Conservation (phyloP, 148 eudicot species). For the Tetragonia tetragonoides region DNA sequence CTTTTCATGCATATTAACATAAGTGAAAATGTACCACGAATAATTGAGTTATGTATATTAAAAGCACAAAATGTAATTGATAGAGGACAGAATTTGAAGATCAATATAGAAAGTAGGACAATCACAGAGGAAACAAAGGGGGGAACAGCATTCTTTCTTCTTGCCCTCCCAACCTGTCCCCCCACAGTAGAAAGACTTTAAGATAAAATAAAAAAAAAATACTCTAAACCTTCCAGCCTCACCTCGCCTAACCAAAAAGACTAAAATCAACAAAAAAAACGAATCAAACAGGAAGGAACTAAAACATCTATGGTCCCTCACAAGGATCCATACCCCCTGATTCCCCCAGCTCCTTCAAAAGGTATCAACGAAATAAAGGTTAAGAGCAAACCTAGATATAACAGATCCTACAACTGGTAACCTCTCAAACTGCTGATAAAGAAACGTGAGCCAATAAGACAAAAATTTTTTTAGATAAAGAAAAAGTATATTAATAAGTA, state of each 20-base stretch:
- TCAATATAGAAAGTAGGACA: not conserved
- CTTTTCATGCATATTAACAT: too few relatives aligned
- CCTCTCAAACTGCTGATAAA: not conserved
- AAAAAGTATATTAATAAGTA: too few relatives aligned
- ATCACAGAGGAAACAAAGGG: not conserved
- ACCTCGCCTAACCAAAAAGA: too few relatives aligned
- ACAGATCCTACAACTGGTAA: not conserved
- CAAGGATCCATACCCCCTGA: not conserved
- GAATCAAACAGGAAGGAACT: not conserved
- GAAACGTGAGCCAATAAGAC: too few relatives aligned
- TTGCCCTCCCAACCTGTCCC: not conserved
- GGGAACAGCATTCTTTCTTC: not conserved
- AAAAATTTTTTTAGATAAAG: too few relatives aligned
- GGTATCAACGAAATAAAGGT: not conserved
- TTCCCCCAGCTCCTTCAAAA: not conserved
- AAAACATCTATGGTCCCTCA: not conserved
- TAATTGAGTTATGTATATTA: too few relatives aligned
- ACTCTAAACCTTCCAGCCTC: too few relatives aligned
- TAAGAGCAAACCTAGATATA: not conserved
- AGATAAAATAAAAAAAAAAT: not conserved
- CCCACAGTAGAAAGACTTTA: not conserved
- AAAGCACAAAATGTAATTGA: too few relatives aligned
- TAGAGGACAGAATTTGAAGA: too few relatives aligned
- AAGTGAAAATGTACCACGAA: too few relatives aligned
- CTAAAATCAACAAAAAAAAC: not conserved